These are phyloP conservation scores for Scleroderma citrinum DNA, from an alignment of 768 basidiomycete species.

Conservation along the genomic window DNA sequence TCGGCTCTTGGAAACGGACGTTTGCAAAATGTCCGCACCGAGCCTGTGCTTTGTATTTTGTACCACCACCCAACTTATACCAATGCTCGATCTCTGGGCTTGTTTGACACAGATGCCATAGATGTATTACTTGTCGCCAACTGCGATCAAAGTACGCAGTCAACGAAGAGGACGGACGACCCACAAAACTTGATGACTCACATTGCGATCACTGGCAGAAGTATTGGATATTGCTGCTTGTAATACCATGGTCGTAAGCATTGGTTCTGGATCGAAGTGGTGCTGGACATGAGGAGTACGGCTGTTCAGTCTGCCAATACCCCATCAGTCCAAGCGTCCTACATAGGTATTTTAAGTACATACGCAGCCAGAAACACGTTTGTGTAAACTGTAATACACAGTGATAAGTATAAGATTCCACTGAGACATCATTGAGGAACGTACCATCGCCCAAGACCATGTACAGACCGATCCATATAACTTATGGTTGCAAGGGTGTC, in stretches of 20 bases:
- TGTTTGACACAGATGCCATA: too few relatives aligned
- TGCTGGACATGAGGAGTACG: background rate
- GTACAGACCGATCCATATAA: constrained; percentile 3
- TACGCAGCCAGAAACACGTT: background rate
- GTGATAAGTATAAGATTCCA: background rate
- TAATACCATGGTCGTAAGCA: too few relatives aligned
- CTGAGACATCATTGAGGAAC: background rate
- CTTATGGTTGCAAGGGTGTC: background rate
- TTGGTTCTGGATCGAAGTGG: background rate
- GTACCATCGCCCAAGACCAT: constrained; percentile 3
- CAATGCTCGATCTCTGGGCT: too few relatives aligned
- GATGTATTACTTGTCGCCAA: too few relatives aligned
- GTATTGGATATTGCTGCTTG: background rate
- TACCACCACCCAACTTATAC: too few relatives aligned
- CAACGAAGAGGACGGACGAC: too few relatives aligned
- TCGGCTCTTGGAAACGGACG: too few relatives aligned
- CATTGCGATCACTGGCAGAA: background rate
- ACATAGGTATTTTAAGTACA: background rate
- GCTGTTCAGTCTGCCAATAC: background rate
- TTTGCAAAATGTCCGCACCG: too few relatives aligned
- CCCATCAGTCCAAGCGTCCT: background rate
- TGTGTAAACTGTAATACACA: background rate
- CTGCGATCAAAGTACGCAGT: too few relatives aligned
- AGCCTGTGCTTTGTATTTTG: too few relatives aligned
- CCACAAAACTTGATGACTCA: background rate